Evolutionary conservation across 169 alveolate genomes (phyloP).

Genomic region (Condylostoma magnum): DNA sequence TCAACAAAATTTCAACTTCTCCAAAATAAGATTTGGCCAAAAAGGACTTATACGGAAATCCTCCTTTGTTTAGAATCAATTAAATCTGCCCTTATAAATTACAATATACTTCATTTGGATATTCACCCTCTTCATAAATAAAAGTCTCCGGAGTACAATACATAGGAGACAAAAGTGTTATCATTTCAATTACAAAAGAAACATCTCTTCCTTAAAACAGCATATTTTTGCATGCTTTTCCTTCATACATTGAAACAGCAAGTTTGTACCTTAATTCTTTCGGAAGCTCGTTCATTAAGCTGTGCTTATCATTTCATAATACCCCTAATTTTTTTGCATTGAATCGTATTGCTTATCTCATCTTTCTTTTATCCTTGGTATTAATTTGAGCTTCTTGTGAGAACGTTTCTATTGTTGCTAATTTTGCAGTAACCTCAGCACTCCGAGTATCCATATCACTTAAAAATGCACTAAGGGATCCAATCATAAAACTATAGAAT

Average conservation of each 20-base stretch:
- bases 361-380: slow-evolving; percentile 38
- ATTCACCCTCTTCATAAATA: slow-evolving; percentile 43
- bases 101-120: slow-evolving; percentile 47
- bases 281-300: no score
- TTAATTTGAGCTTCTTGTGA: slow-evolving; percentile 49
- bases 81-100: slow-evolving; percentile 33
- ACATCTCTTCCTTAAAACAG: slow-evolving; percentile 40
- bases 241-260: no score
- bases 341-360: slow-evolving; percentile 52
- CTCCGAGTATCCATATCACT: slow-evolving; percentile 44
- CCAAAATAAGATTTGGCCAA: slow-evolving; percentile 7
- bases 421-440: slow-evolving; percentile 43
- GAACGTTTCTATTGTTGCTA: slow-evolving; percentile 46
- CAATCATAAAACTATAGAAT: slow-evolving; percentile 65
- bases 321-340: slow-evolving; percentile 41
- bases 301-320: no score
- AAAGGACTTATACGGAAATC: neutral
- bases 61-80: neutral
- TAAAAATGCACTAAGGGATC: slow-evolving; percentile 60
- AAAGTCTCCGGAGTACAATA: slow-evolving; percentile 22
- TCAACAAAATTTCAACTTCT: slow-evolving; percentile 4
- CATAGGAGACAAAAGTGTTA: slow-evolving; percentile 48
- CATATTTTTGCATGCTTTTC: slow-evolving; percentile 20
- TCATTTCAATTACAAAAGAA: slow-evolving; percentile 34
- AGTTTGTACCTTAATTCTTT: no score